phyloP scores from a whole-genome alignment of 331 rosid species.

The Quercus phellos region DNA sequence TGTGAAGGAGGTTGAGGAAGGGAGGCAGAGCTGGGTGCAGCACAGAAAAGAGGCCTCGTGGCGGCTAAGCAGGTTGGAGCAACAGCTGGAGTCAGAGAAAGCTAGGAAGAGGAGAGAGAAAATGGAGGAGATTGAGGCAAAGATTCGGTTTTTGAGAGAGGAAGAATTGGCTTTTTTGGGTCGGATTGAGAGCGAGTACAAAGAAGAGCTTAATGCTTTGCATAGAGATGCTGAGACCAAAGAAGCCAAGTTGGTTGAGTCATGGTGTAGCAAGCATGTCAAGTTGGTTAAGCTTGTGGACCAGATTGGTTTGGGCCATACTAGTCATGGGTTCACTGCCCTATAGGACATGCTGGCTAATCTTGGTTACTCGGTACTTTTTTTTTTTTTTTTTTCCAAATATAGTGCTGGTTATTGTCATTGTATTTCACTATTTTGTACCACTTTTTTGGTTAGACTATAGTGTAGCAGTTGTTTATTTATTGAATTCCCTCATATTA shows the following conservation, averaged over 20 bases:
- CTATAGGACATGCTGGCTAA: not conserved
- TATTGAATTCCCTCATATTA: too few relatives aligned
- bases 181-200: slow-evolving; percentile 27
- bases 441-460: too few relatives aligned
- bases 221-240: slow-evolving; percentile 26
- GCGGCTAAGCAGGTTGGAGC: slow-evolving; percentile 37
- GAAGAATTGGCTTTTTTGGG: slow-evolving; percentile 25
- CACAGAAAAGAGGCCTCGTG: slow-evolving; percentile 39
- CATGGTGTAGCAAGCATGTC: slow-evolving; percentile 25
- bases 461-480: too few relatives aligned
- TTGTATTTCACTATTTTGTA: too few relatives aligned
- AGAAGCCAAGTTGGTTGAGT: slow-evolving; percentile 28
- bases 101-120: slow-evolving; percentile 30
- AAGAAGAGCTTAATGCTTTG: slow-evolving; percentile 7
- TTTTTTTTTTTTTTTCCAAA: too few relatives aligned
- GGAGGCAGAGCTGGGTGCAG: slow-evolving; percentile 33
- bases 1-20: slow-evolving; percentile 32
- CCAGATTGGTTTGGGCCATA: slow-evolving; percentile 3
- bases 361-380: too few relatives aligned
- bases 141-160: slow-evolving; percentile 23
- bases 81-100: slow-evolving; percentile 37
- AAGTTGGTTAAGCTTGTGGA: slow-evolving; percentile 23
- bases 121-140: slow-evolving; percentile 28
- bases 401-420: too few relatives aligned
- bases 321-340: not conserved